phyloP scores from a whole-genome alignment of 768 basidiomycete species.

The Suillus paluster region DNA sequence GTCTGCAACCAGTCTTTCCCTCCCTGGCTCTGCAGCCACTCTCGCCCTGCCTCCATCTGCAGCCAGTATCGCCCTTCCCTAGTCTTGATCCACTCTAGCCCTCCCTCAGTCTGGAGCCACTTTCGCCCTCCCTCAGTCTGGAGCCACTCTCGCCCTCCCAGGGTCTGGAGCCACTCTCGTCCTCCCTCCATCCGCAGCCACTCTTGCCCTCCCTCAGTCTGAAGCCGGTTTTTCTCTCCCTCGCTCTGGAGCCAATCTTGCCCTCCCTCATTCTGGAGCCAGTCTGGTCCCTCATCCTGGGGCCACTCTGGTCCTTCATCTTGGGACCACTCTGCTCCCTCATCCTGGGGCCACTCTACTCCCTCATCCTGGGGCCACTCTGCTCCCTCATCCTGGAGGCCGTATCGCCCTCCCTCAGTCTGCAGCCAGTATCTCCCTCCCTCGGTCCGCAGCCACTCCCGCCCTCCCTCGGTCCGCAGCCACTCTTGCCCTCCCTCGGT shows the following conservation, averaged over 20 bases:
- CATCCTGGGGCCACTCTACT: neutral
- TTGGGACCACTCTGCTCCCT: neutral
- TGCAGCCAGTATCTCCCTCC: no score
- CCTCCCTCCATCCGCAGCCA: neutral
- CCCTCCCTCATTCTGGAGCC: neutral
- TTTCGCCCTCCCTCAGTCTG: neutral
- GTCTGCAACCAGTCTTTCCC: neutral
- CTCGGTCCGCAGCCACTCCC: neutral
- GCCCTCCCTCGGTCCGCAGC: neutral
- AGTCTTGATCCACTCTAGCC: neutral
- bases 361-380: no score
- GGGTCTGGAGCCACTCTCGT: neutral
- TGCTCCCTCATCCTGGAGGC: neutral
- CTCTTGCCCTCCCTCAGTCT: neutral
- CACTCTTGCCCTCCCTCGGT: no score
- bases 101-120: neutral
- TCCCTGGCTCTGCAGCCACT: no score
- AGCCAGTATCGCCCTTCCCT: neutral
- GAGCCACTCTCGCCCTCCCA: neutral
- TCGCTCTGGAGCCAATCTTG: neutral
- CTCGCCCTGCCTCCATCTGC: no score
- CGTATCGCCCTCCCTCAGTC: no score
- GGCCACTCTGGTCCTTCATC: neutral
- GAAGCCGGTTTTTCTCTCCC: neutral
- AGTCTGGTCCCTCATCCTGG: neutral